Base-by-base conservation (phyloP, 345 rosid species). In the Carallia pectinifolia region DNA sequence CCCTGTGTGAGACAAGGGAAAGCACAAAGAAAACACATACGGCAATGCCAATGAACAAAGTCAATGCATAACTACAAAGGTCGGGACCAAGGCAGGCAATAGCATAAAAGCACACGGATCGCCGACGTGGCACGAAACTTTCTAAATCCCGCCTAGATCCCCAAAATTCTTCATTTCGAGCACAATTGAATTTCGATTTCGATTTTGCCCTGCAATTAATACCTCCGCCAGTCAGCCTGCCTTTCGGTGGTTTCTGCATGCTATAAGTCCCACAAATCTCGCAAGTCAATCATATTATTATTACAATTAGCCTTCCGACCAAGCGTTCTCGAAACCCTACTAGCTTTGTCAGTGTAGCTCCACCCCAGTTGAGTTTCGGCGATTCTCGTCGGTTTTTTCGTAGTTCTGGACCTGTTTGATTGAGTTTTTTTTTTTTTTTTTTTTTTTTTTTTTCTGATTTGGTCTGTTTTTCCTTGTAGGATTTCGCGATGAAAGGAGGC, bases 141-240 rank as follows among this genome's bases (percentile, higher is more conserved):
- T 72, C 77, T 76, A 86, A 85, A 87, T 86, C 94, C 94, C 96
- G 92, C 92, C 87, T 80, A 88, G 90, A 90, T 88, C 92, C 86
- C 33, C 36, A 60, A 68, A 61, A 61, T 63, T 75, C 77, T 83
- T 80, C 91, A 83, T 87, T 89, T 85, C 85, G 81, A 76, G 72
- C 83, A 87, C 84, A 86, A 90, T 88, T 86, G 85, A 86, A 86
- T 84, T 89, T 89, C 86, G 83, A 86, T 89, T 90, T 85, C 74
- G 23, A 23, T 23, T 23, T 23, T 23, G 23, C 75, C 75, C 64
- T 68, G 58, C 56, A 47, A 67, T 74, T 74, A 83, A 83, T 82
- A 84, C 79, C 87, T 84, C 83, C 84, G 63, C 68, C 81, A 61
- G 58, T 6, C 2, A 5, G 31, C 10, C 10, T 55, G 16, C 13